Percentiles rank a stretch among this genome's conserved stretches.
These are phyloP conservation scores for Balamuthia mandrillaris DNA, from an alignment of 208 protist genomes.

Conservation along the genomic window DNA sequence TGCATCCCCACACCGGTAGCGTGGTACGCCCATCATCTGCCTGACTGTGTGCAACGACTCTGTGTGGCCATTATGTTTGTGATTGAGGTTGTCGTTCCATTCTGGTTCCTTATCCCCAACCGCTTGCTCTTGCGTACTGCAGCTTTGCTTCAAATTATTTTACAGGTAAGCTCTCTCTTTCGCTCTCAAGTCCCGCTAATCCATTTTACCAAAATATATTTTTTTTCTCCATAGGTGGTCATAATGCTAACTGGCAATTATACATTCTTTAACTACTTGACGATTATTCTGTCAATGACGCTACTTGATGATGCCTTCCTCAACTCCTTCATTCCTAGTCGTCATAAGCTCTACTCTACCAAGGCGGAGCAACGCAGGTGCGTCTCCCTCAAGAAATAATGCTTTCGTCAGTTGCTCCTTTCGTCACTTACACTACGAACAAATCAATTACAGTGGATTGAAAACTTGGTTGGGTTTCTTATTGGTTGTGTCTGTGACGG, in stretches of 20 bases:
- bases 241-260: slow-evolving; percentile 68
- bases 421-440: no score
- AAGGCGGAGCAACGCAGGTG: no score
- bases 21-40: slow-evolving; percentile 58
- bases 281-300: slow-evolving; percentile 51
- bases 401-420: no score
- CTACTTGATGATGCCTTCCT: slow-evolving; percentile 56
- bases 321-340: no score
- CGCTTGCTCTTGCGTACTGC: slow-evolving; percentile 11
- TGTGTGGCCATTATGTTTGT: neutral
- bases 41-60: slow-evolving; percentile 25
- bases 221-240: neutral
- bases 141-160: slow-evolving; percentile 21
- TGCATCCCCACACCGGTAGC: slow-evolving; percentile 55
- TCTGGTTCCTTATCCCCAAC: slow-evolving; percentile 46
- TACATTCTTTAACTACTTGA: slow-evolving; percentile 67
- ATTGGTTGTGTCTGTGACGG: no score
- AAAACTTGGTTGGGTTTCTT: no score
- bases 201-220: neutral
- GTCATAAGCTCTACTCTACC: no score
- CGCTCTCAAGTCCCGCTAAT: neutral
- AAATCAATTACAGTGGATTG: no score
- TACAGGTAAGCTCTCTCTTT: slow-evolving; percentile 5
- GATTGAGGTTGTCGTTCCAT: slow-evolving; percentile 35
- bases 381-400: no score